phyloP scores from a whole-genome alignment of 2,329 filamentous ascomycete species.

The Paecilomyces formosus region DNA sequence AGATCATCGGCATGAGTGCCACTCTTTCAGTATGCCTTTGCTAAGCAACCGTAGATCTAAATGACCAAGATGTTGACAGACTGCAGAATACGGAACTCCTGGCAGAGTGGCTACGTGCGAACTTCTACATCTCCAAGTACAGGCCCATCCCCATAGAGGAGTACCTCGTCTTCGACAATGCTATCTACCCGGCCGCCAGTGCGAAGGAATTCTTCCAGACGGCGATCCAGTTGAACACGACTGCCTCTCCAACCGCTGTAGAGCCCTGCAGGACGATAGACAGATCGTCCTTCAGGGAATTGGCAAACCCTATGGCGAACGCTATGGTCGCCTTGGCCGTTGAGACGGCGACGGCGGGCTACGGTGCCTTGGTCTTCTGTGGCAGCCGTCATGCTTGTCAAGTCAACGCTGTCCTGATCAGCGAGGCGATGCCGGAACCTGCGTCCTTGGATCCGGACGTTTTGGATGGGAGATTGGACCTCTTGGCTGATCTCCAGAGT shows the following conservation, averaged over 20 bases:
- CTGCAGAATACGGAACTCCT: constrained; percentile 60
- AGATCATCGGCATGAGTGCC: constrained; percentile 74
- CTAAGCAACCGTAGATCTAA: neutral
- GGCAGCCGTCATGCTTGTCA: constrained; percentile 63
- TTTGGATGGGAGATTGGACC: constrained; percentile 54
- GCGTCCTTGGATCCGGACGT: constrained; percentile 40
- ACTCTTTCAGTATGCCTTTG: constrained; percentile 55
- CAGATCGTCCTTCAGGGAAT: constrained; percentile 52
- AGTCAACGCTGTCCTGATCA: constrained; percentile 59
- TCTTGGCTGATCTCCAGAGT: constrained; percentile 60
- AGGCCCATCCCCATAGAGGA: constrained; percentile 70
- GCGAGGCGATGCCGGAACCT: constrained; percentile 54
- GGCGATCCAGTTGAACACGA: constrained; percentile 42
- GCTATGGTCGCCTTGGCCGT: constrained; percentile 62
- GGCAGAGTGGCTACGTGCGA: constrained; percentile 62
- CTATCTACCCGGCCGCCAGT: constrained; percentile 56
- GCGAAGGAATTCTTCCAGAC: constrained; percentile 53
- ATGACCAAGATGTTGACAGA: constrained; percentile 10
- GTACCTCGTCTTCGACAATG: constrained; percentile 63
- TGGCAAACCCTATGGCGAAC: constrained; percentile 60
- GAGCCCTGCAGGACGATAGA: constrained; percentile 42
- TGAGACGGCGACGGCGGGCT: constrained; percentile 61
- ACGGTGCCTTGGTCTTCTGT: constrained; percentile 67
- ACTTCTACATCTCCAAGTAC: constrained; percentile 66
- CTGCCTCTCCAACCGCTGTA: constrained; percentile 25